A percentile compares a stretch with the other conserved stretches of the same genome.
Evolutionary conservation across 371 early-diverging fungal genomes (phyloP).

Genomic region (Rhizopus delemar): DNA sequence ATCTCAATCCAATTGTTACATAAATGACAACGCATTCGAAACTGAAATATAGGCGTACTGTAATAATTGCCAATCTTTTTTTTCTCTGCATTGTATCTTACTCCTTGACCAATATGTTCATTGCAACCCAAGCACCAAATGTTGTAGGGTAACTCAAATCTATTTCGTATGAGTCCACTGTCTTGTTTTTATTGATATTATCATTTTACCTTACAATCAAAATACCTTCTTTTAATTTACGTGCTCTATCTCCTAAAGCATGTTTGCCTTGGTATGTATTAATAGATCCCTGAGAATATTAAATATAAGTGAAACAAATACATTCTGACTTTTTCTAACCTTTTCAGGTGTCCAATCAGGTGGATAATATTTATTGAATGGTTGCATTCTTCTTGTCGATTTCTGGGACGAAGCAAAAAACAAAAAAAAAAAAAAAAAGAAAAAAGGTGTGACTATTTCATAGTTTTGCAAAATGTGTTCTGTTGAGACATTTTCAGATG

Average conservation of each 20-base stretch:
- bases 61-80: slow-evolving; percentile 88
- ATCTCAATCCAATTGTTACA: slow-evolving; percentile 89
- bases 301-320: not conserved
- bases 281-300: slow-evolving; percentile 68
- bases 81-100: slow-evolving; percentile 94
- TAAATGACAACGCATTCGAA: slow-evolving; percentile 91
- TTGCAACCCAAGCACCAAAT: slow-evolving; percentile 90
- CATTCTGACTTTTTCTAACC: slow-evolving; percentile 23
- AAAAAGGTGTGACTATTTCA: not conserved
- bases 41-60: slow-evolving; percentile 84
- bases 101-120: slow-evolving; percentile 85
- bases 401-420: not conserved
- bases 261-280: slow-evolving; percentile 87
- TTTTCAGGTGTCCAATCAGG: slow-evolving; percentile 75
- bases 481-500: too few species aligned
- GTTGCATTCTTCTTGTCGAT: slow-evolving; percentile 63
- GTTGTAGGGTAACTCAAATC: slow-evolving; percentile 90
- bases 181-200: not conserved
- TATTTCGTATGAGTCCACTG: slow-evolving; percentile 10
- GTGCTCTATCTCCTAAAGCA: slow-evolving; percentile 84
- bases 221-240: slow-evolving; percentile 89
- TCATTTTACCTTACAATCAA: slow-evolving; percentile 72
- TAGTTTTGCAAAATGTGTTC: not conserved
- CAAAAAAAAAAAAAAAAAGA: slow-evolving; percentile 2
- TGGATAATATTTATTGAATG: slow-evolving; percentile 76